phyloP scores from a whole-genome alignment of 495 filamentous ascomycete genomes.

The Neurospora pannonica region DNA sequence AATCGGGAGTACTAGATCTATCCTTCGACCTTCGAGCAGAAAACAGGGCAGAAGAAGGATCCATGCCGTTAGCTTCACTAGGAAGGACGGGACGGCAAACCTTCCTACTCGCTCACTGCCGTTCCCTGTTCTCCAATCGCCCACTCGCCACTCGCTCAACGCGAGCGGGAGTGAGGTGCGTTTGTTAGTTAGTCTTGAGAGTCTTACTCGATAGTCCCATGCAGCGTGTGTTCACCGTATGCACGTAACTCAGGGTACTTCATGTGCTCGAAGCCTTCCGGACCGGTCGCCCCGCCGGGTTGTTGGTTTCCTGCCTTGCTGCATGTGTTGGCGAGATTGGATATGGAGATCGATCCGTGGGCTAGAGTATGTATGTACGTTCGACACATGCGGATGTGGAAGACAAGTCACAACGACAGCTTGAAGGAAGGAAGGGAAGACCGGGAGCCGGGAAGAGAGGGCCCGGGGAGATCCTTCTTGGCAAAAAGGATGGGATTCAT shows the following conservation, averaged over 20 bases:
- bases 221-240: background rate
- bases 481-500: background rate
- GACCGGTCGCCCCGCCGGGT: background rate
- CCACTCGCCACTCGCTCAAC: too few species aligned
- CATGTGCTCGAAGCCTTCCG: background rate
- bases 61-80: too few species aligned
- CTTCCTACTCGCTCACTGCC: background rate
- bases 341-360: background rate
- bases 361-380: background rate
- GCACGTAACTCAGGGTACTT: background rate
- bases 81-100: background rate
- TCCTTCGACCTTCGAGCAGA: background rate
- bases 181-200: too few species aligned
- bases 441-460: background rate
- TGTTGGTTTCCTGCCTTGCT: background rate
- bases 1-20: background rate
- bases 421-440: background rate
- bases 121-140: too few species aligned
- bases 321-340: background rate
- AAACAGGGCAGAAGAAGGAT: background rate
- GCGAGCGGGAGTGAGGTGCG: too few species aligned
- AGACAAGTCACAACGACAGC: background rate
- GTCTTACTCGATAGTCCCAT: background rate
- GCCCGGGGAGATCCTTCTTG: background rate
- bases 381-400: background rate